Percentiles rank a stretch among this genome's conserved stretches.
Conservation (phyloP, 331 rosid genomes). For the Malus hybrid region DNA sequence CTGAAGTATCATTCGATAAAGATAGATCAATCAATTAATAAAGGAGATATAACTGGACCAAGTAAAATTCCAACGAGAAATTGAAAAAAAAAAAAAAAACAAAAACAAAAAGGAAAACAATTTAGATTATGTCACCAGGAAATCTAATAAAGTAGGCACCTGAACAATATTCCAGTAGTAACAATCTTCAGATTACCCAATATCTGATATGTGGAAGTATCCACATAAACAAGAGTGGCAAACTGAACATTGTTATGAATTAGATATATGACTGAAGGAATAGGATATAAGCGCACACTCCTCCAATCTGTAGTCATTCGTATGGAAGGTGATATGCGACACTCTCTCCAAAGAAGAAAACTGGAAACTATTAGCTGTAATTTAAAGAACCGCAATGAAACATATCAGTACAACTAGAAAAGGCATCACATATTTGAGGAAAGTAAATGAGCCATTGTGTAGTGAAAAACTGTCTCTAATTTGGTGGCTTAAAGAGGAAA, state of each 20-base stretch:
- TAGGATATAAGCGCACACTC: constrained; percentile 58
- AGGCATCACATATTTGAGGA: background rate
- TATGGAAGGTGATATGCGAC: constrained; percentile 41
- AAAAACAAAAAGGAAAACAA: background rate
- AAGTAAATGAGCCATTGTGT: background rate
- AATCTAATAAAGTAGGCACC: constrained; percentile 37
- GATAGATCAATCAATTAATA: constrained; percentile 2
- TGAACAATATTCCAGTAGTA: constrained; percentile 81
- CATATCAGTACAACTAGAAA: background rate
- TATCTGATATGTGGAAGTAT: constrained; percentile 93
- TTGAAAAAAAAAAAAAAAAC: background rate
- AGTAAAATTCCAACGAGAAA: background rate
- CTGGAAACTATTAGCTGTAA: constrained; percentile 80
- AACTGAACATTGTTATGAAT: constrained; percentile 90
- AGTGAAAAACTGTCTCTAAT: background rate
- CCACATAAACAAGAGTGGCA: constrained; percentile 83
- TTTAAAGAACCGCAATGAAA: background rate
- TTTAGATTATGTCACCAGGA: background rate
- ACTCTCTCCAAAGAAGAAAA: constrained; percentile 71
- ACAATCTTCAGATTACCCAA: constrained; percentile 97
- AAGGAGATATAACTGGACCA: background rate
- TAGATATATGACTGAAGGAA: constrained; percentile 80
- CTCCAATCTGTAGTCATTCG: constrained; percentile 88
- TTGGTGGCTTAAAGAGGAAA: background rate
- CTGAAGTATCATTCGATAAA: constrained; percentile 27